Conservation (phyloP, 163 green algal genomes). For the Scenedesmus sp. region DNA sequence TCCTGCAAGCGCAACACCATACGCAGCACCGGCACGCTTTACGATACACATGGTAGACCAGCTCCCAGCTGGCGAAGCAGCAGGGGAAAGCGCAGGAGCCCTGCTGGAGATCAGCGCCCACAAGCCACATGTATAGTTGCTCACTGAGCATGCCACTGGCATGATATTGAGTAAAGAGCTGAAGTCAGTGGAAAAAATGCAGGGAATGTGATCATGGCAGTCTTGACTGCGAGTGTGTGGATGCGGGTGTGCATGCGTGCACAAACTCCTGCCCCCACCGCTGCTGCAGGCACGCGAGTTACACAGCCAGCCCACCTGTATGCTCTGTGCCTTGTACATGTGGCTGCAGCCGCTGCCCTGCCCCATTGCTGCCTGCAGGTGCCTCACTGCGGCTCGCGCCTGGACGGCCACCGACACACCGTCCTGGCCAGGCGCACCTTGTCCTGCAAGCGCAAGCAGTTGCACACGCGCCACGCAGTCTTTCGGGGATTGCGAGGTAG, state of each 20-base stretch:
- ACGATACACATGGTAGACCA: too few relatives aligned
- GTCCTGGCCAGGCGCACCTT: background rate
- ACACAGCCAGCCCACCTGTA: slow-evolving; percentile 11
- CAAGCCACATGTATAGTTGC: too few relatives aligned
- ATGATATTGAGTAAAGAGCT: too few relatives aligned
- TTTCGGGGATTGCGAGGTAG: background rate
- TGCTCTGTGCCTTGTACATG: slow-evolving; percentile 39
- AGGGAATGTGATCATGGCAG: too few relatives aligned
- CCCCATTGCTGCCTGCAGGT: slow-evolving; percentile 23
- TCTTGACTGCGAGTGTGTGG: too few relatives aligned
- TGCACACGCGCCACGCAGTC: background rate
- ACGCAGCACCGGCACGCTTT: background rate
- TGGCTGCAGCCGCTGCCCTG: background rate
- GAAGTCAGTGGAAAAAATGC: too few relatives aligned
- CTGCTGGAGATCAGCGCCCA: too few relatives aligned
- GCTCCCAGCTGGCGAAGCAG: too few relatives aligned
- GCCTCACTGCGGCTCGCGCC: slow-evolving; percentile 4
- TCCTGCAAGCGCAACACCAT: background rate
- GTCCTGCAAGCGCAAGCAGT: background rate
- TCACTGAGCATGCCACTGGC: too few relatives aligned
- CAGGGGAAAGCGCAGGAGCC: too few relatives aligned
- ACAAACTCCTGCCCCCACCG: too few relatives aligned
- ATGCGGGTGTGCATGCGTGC: too few relatives aligned
- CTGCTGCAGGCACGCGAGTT: background rate
- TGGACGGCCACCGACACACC: background rate